Evolutionary conservation across 2,329 filamentous ascomycete genomes (phyloP), one percentile per base, ranked within the genome.

Genomic region (Sphaerulina musiva): DNA sequence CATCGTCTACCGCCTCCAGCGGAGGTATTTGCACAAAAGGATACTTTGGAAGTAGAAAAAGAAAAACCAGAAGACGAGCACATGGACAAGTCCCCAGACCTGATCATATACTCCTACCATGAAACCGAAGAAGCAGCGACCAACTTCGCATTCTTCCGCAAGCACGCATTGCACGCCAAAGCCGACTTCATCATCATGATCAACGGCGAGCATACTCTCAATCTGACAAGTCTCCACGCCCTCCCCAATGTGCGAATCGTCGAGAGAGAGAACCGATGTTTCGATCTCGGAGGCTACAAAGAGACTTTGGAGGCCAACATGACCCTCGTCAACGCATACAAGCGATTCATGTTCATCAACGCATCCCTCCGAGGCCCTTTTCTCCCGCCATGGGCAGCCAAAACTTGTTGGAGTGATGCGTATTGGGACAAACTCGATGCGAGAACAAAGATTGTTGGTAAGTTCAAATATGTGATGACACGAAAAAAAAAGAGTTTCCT

Each of bases 151-250:
- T 60, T 60, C 48, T 60, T 60, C 51, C 26, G 46, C 12, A 17
- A 38, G 5, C 58, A 60, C 39, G 58, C 55, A 8, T 41, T 60
- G 4, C 51, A 60, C 36, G 49, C 55, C 7, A 56, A 58, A 41
- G 58, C 58, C 3, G 58, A 60, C 20, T 60, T 60, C 46, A 58
- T 60, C 44, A 43, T 60, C 56, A 58, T 60, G 41, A 46, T 60
- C 40, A 60, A 60, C 29, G 58, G 58, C 34, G 53, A 46, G 14
- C 53, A 60, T 31, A 60, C 47, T 11, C 34, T 49, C 14, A 34
- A 58, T 17, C n/a, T 51, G 14, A 40, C 40, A 2, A 48, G 17
- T 31, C 41, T 20, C 32, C 14, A 5, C 2, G 54, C 14, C 2
- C 43, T 59, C 14, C 46, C 58, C 1, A 59, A 59, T 32, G 58